These are phyloP conservation scores for Diplosphaera chodatii DNA, from an alignment of 139 green algal genomes.

Conservation along the genomic window DNA sequence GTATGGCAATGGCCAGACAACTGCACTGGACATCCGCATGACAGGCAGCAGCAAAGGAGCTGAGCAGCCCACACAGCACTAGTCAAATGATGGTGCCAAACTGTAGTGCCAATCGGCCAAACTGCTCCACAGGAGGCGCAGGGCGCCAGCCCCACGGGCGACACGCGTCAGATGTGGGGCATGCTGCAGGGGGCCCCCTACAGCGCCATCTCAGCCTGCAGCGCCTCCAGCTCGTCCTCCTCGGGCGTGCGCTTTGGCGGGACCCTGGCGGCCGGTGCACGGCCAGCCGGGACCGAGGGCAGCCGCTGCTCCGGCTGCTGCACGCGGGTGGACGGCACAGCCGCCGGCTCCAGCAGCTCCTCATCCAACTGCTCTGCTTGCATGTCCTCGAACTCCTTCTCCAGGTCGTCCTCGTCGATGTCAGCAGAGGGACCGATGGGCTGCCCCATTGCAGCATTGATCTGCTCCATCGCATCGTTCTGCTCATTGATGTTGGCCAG, in stretches of 20 bases:
- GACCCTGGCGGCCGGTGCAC: neutral
- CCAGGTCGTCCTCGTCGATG: constrained; percentile 81
- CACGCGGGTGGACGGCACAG: constrained; percentile 37
- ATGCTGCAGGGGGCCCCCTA: neutral
- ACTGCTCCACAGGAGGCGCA: no score
- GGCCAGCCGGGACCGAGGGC: constrained; percentile 10
- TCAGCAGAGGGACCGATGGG: constrained; percentile 63
- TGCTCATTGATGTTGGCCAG: constrained; percentile 94
- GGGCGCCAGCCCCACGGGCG: no score
- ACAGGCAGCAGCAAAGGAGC: no score
- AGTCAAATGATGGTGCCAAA: no score
- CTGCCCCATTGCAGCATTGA: constrained; percentile 81
- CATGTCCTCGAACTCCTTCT: constrained; percentile 63
- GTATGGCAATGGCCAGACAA: no score
- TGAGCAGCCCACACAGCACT: no score
- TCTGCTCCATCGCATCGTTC: constrained; percentile 82
- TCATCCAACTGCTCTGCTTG: constrained; percentile 64
- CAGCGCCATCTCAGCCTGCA: constrained; percentile 82
- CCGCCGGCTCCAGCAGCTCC: constrained; percentile 60
- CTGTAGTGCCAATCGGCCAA: no score
- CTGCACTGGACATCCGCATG: no score
- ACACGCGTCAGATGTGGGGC: no score
- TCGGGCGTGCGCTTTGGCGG: constrained; percentile 42
- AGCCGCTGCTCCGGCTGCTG: constrained; percentile 15
- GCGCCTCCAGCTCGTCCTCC: constrained; percentile 82